Percentiles rank a stretch among this genome's conserved stretches.
These are phyloP conservation scores for Fonsecaea pugnacius DNA, from an alignment of 2,329 filamentous ascomycete species.

Conservation along the genomic window DNA sequence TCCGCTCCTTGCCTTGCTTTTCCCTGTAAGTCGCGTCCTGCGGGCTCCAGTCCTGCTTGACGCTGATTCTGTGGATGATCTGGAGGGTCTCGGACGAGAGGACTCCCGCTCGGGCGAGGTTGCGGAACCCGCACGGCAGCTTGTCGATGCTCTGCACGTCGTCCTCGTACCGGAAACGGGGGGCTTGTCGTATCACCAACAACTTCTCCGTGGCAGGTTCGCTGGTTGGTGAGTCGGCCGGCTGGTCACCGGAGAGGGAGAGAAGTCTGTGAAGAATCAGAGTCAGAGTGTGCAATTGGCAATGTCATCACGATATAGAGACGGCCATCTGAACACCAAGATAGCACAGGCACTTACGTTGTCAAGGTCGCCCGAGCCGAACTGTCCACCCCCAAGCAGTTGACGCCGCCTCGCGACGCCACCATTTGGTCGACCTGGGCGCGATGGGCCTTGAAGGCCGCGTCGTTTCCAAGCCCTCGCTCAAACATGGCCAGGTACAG, in stretches of 20 bases:
- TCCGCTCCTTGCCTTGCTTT: neutral
- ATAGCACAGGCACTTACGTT: neutral
- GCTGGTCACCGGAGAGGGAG: neutral
- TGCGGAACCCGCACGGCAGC: neutral
- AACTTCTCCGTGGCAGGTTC: neutral
- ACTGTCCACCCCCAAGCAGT: neutral
- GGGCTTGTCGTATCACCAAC: neutral
- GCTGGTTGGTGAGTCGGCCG: neutral
- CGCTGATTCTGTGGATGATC: neutral
- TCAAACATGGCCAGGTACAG: constrained; percentile 1
- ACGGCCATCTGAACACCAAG: neutral
- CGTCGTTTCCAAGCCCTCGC: neutral
- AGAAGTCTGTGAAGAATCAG: neutral
- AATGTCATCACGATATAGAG: neutral
- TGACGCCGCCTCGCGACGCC: neutral
- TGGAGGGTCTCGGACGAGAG: neutral
- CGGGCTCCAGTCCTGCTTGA: constrained; percentile 1
- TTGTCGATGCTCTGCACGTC: neutral
- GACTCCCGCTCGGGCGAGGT: neutral
- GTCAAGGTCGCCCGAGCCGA: neutral
- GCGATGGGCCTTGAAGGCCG: neutral
- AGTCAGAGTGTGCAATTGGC: neutral
- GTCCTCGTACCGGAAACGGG: neutral
- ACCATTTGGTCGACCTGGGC: neutral
- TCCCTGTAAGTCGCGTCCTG: neutral